Evolutionary conservation across 768 basidiomycete species (phyloP).

Genomic region (Tulasnella sp.): DNA sequence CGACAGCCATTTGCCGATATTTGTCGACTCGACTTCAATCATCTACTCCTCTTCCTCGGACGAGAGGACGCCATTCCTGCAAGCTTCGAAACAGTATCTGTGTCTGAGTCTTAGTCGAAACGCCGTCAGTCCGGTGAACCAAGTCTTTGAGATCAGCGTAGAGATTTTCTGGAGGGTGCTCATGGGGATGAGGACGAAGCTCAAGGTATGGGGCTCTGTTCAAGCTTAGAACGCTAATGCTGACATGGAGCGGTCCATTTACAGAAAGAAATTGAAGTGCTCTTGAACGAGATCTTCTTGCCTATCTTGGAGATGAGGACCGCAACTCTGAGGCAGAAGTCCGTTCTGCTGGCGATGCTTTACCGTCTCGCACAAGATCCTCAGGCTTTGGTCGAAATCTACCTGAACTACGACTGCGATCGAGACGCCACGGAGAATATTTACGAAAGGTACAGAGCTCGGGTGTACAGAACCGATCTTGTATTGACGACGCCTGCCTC

Average conservation of each 20-base stretch:
- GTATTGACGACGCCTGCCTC: neutral
- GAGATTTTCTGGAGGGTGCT: slow-evolving; percentile 98
- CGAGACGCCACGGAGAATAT: slow-evolving; percentile 91
- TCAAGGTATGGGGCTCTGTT: slow-evolving; percentile 54
- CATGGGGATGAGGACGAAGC: slow-evolving; percentile 86
- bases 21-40: slow-evolving; percentile 78
- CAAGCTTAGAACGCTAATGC: neutral
- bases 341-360: slow-evolving; percentile 80
- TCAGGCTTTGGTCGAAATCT: slow-evolving; percentile 94
- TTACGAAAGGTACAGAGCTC: slow-evolving; percentile 69
- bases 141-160: slow-evolving; percentile 95
- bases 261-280: slow-evolving; percentile 97
- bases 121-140: slow-evolving; percentile 87
- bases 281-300: slow-evolving; percentile 97
- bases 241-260: neutral
- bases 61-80: slow-evolving; percentile 81
- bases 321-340: slow-evolving; percentile 90
- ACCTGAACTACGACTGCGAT: slow-evolving; percentile 99
- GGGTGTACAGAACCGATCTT: neutral
- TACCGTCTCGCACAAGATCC: slow-evolving; percentile 87
- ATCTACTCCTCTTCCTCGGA: slow-evolving; percentile 84
- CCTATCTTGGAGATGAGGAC: slow-evolving; percentile 98
- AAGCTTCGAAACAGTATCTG: slow-evolving; percentile 92
- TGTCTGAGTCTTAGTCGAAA: slow-evolving; percentile 88
- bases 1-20: slow-evolving; percentile 80